phyloP scores from a whole-genome alignment of 2,329 filamentous ascomycete species.

The Onygenales sp. region DNA sequence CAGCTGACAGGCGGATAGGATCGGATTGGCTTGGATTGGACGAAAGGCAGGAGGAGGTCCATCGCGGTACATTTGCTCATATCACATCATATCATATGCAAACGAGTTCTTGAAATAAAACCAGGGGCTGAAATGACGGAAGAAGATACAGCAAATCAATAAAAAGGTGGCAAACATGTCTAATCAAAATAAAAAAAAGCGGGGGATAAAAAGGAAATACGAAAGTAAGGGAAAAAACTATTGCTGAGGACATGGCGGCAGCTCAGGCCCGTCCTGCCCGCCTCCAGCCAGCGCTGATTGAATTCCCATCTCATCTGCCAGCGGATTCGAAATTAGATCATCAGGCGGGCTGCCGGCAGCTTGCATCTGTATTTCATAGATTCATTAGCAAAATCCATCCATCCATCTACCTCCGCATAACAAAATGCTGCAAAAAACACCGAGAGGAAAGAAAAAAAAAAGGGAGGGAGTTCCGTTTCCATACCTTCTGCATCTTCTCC shows the following conservation, averaged over 20 bases:
- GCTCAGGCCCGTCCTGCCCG: constrained; percentile 29
- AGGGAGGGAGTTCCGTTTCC: constrained; percentile 15
- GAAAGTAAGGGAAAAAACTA: constrained; percentile 21
- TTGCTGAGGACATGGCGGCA: constrained; percentile 56
- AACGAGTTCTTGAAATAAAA: too few relatives aligned
- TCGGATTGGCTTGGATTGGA: neutral
- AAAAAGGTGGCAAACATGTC: neutral
- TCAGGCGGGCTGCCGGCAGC: constrained; percentile 79
- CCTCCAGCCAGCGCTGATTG: constrained; percentile 53
- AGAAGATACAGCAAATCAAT: too few relatives aligned
- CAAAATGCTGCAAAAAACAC: too few relatives aligned
- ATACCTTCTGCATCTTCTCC: constrained; percentile 93
- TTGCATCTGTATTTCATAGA: constrained; percentile 68
- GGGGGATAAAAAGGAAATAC: neutral
- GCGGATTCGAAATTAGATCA: constrained; percentile 58
- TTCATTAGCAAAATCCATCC: neutral
- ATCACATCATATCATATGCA: neutral
- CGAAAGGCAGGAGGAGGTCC: neutral
- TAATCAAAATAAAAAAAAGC: neutral
- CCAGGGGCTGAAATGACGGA: too few relatives aligned
- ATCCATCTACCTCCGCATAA: too few relatives aligned
- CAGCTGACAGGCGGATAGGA: too few relatives aligned
- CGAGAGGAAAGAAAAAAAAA: constrained; percentile 4
- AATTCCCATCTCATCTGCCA: constrained; percentile 67
- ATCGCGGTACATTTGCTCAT: neutral